Conservation (phyloP, 805 yeast genomes). For the Metahyphopichia silvanorum region DNA sequence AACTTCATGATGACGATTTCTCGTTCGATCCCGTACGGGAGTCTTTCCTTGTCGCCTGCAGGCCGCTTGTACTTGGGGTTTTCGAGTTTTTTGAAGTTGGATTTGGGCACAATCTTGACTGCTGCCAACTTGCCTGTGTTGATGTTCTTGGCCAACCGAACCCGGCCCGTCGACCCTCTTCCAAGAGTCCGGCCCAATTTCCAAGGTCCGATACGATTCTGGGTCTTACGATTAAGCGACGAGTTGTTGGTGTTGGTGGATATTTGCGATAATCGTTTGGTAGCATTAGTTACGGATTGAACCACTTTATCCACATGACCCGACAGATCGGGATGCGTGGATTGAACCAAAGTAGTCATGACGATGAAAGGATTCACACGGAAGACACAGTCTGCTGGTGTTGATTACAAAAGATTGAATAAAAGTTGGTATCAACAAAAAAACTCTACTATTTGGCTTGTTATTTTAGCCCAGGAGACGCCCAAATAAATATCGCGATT, state of each 20-base stretch:
- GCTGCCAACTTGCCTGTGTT: slow-evolving; percentile 90
- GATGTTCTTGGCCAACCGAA: slow-evolving; percentile 83
- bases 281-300: slow-evolving; percentile 43
- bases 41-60: slow-evolving; percentile 42
- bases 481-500: too few species aligned
- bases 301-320: slow-evolving; percentile 41
- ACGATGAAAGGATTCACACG: too few species aligned
- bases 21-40: slow-evolving; percentile 83
- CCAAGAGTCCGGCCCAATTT: slow-evolving; percentile 92
- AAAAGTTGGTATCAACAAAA: background rate
- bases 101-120: slow-evolving; percentile 91
- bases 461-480: too few species aligned
- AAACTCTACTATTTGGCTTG: too few species aligned
- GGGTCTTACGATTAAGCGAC: slow-evolving; percentile 40
- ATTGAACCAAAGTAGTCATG: background rate
- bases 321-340: background rate
- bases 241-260: slow-evolving; percentile 41
- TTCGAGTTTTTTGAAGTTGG: slow-evolving; percentile 53
- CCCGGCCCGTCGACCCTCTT: slow-evolving; percentile 95
- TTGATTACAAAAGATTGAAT: background rate
- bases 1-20: slow-evolving; percentile 85
- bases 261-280: slow-evolving; percentile 49
- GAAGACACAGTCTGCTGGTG: too few species aligned
- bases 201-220: slow-evolving; percentile 90
- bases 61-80: slow-evolving; percentile 43